A percentile compares a stretch with the other conserved stretches of the same genome.
Evolutionary conservation across 2,329 filamentous ascomycete genomes (phyloP).

Genomic region (Beauveria australis): DNA sequence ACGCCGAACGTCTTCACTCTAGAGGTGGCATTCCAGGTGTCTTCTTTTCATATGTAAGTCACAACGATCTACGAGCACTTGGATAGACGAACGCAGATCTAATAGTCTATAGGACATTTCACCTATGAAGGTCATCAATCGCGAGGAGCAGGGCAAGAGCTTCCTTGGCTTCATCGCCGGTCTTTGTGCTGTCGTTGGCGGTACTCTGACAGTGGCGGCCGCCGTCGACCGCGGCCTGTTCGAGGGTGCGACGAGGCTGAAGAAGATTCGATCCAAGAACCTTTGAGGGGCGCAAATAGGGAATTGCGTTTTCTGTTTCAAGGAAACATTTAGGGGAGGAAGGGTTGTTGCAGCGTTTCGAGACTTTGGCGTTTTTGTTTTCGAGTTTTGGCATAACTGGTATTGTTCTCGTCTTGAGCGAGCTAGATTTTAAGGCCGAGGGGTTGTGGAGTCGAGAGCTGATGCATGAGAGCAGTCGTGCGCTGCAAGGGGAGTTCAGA

Average conservation of each 20-base stretch:
- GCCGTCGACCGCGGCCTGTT: slow-evolving; percentile 87
- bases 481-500: background rate
- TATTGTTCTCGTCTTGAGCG: background rate
- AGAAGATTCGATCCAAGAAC: slow-evolving; percentile 70
- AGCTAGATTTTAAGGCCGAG: background rate
- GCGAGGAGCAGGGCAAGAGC: slow-evolving; percentile 80
- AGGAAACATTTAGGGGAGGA: background rate
- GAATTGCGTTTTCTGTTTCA: background rate
- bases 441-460: background rate
- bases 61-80: no score
- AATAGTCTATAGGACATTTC: slow-evolving; percentile 68
- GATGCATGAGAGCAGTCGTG: background rate
- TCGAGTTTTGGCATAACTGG: background rate
- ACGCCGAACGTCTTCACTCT: slow-evolving; percentile 86
- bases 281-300: slow-evolving; percentile 28
- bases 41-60: slow-evolving; percentile 92
- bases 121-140: slow-evolving; percentile 98
- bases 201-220: slow-evolving; percentile 90
- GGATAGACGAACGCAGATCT: background rate
- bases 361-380: slow-evolving; percentile 3
- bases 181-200: slow-evolving; percentile 88
- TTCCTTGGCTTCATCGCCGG: slow-evolving; percentile 91
- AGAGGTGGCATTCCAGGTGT: slow-evolving; percentile 90
- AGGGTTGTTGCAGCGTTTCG: background rate
- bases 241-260: slow-evolving; percentile 75